Base-by-base conservation (phyloP, 2,329 filamentous ascomycete species). In the Penicillium glabrum region DNA sequence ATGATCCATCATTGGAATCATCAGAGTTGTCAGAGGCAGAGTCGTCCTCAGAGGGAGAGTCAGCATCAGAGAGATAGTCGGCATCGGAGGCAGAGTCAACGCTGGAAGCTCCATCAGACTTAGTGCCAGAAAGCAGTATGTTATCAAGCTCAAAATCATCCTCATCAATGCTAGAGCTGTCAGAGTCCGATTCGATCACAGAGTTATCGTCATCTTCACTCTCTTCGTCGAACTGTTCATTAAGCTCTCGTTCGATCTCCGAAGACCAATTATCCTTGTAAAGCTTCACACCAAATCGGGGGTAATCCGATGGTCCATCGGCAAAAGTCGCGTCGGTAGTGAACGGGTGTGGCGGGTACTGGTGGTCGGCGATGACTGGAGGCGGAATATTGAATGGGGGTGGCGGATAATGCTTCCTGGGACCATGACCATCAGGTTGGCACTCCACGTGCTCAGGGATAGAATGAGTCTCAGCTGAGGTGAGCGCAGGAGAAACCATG, bases 51-150 rank as follows among this genome's bases (percentile, higher is more conserved):
- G 44, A 47, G 21, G 46, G 52, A n/a, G 50, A 51, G 13, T 51
- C 45, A 43, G 50, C 46, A n/a, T 63, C 56, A 46, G 59, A 63
- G 19, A 44, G 46, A 31, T 59, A 58, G 31, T 58, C 57, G 24
- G 10, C 29, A 13, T 43, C 23, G 3, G 48, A 51, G n/a, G 39
- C 7, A 14, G 39, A 41, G 39, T 11, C 37, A 6, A n/a, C 11
- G 11, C 11, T 23, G 5, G 19, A 23, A 11, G 7, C 27, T 11
- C 29, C 24, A 21, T 33, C 44, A 9, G 14, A n/a, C 2, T 46
- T 23, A 5, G 45, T 21, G 10, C 39, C 11, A 41, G n/a, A 21
- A 41, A 41, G 19, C 9, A 41, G 21, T 4, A 41, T n/a, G 9
- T 46, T 19, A 4, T 33, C 27, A n/a, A 31, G 26, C 45, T 46